Evolutionary conservation across 116 monocot species (phyloP), one percentile per base, ranked within the genome.

Genomic region (Papilionanthe hybrid): DNA sequence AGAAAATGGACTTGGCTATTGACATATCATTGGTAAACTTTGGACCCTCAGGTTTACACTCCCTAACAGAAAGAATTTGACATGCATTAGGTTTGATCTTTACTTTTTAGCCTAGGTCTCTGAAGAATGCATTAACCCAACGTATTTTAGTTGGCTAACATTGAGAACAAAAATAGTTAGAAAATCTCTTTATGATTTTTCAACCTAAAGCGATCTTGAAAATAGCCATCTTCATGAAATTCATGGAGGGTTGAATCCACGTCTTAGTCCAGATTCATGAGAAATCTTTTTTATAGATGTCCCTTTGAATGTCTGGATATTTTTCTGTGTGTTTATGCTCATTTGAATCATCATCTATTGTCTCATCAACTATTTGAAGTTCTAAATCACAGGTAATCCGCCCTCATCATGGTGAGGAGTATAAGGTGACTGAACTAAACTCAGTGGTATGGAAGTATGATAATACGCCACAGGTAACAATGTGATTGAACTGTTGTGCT

Each of bases 351-450:
- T 9, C 57, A 29, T 69, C 20, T 9, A 23, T n/a, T 6, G 7
- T 74, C 22, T 28, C 43, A 27, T 77, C 43, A 22, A 43, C 42
- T 17, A 44, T 44, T 28, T 69, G 32, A 75, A 42, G 27, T 27
- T 49, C 12, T 75, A 49, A 25, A 23, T 28, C 72, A 69, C 79
- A 96, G 96, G 91, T 92, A 13, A 86, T 93, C 88, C 91, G 91
- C 19, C 83, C 89, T 53, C 72, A 82, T 42, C 92, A 92, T 85
- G 91, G 90, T 37, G 91, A 56, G 65, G 89, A 91, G 29, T 94
- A 89, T 53, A 44, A 68, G 27, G 81, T 93, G 72, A 80, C 74
- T n/a, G 94, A 97, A 79, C 60, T 97, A 6, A 97, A 92, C 83
- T 77, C 86, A 15, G 63, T 86, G 44, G 80, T 81, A 67, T 97